phyloP scores from a whole-genome alignment of 208 protist genomes.

The Trypanosoma boissoni region DNA sequence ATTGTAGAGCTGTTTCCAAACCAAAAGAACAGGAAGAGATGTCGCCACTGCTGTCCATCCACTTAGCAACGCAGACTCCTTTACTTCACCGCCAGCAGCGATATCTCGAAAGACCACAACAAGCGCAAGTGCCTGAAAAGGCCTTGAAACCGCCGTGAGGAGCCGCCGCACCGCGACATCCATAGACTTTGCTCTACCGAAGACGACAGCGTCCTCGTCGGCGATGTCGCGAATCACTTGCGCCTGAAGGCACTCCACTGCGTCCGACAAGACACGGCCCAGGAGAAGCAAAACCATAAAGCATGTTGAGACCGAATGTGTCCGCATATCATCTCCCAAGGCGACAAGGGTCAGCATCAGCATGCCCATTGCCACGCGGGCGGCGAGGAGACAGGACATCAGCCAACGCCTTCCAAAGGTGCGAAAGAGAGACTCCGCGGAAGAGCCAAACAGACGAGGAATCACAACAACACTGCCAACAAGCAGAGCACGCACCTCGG shows the following conservation, averaged over 20 bases:
- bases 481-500: conserved; percentile 14
- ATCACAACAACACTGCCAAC: conserved; percentile 18
- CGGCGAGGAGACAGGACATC: conserved; percentile 8
- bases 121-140: conserved; percentile 27
- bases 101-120: conserved; percentile 16
- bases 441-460: conserved; percentile 4
- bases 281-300: conserved; percentile 18
- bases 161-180: conserved; percentile 18
- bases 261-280: conserved; percentile 15
- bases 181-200: conserved; percentile 30
- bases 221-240: conserved; percentile 24
- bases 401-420: conserved; percentile 15
- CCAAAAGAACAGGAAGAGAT: conserved; percentile 21
- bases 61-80: conserved; percentile 26
- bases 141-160: conserved; percentile 10
- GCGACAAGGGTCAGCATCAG: conserved; percentile 12
- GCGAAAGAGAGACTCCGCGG: conserved; percentile 2
- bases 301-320: background rate
- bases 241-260: conserved; percentile 8
- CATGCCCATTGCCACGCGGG: conserved; percentile 11
- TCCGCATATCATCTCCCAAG: conserved; percentile 1
- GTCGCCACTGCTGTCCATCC: conserved; percentile 23
- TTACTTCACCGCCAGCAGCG: background rate
- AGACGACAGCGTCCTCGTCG: conserved; percentile 63
- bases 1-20: conserved; percentile 60